A percentile compares a stretch with the other conserved stretches of the same genome.
Evolutionary conservation across 2,329 filamentous ascomycete genomes (phyloP).

Genomic region (Hysterium pulicare): DNA sequence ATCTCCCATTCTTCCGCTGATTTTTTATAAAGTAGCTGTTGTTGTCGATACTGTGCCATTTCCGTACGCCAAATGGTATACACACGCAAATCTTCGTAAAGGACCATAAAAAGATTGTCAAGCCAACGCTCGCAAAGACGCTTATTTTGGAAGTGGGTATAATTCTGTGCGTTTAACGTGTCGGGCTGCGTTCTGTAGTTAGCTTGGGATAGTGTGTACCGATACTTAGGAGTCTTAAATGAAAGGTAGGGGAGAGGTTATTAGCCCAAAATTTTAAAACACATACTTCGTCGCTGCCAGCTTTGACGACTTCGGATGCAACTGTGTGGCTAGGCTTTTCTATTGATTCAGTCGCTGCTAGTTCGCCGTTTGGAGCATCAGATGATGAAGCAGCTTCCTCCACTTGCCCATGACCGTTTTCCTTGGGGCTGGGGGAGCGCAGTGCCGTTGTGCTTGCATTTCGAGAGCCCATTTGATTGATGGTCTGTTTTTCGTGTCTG

Average conservation of each 20-base stretch:
- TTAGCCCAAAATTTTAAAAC: neutral
- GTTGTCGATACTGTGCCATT: conserved; percentile 90
- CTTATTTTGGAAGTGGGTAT: conserved; percentile 94
- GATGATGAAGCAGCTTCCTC: conserved; percentile 32
- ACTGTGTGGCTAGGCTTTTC: conserved; percentile 80
- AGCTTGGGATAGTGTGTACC: neutral
- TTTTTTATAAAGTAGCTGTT: conserved; percentile 94
- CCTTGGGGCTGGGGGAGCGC: conserved; percentile 58
- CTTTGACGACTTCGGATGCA: conserved; percentile 72
- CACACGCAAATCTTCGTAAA: conserved; percentile 95
- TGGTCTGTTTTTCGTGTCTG: conserved; percentile 72
- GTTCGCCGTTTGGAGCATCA: conserved; percentile 28
- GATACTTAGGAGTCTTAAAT: neutral
- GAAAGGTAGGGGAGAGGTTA: neutral
- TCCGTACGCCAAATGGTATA: conserved; percentile 99
- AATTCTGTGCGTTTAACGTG: conserved; percentile 61
- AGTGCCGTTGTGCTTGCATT: conserved; percentile 79
- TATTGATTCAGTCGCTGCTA: conserved; percentile 45
- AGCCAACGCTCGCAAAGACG: conserved; percentile 96
- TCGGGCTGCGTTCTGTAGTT: conserved; percentile 9
- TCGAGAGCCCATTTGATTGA: conserved; percentile 49
- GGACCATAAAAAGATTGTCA: conserved; percentile 97
- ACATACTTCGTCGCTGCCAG: conserved; percentile 64
- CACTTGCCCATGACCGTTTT: conserved; percentile 41
- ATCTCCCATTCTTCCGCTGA: conserved; percentile 98